These are phyloP conservation scores for Escallonia rubra DNA, from an alignment of 129 eudicot genomes.

Conservation along the genomic window DNA sequence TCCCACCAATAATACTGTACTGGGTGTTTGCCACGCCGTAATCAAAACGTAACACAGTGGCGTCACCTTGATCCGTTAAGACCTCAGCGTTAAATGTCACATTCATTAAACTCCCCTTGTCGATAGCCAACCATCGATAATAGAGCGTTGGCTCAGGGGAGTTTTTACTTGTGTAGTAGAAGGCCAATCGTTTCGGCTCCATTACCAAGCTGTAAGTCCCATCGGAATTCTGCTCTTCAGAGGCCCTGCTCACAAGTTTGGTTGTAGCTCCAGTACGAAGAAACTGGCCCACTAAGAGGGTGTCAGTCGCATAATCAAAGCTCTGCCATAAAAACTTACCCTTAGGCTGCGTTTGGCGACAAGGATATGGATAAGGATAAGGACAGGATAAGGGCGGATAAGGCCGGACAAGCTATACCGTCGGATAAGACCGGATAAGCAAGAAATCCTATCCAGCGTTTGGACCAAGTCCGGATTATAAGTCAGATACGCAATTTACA, in stretches of 20 bases:
- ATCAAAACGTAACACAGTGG: not conserved
- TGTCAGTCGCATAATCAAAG: slow-evolving; percentile 53
- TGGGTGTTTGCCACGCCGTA: not conserved
- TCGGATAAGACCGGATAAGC: too few relatives aligned
- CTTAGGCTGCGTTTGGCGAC: too few relatives aligned
- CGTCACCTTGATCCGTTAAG: slow-evolving; percentile 4
- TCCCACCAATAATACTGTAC: not conserved
- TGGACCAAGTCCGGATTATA: too few relatives aligned
- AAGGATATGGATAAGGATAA: too few relatives aligned
- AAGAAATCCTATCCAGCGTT: too few relatives aligned
- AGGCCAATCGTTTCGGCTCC: slow-evolving; percentile 32
- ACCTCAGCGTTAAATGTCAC: slow-evolving; percentile 7
- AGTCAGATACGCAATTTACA: too few relatives aligned
- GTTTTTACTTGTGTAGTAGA: slow-evolving; percentile 32
- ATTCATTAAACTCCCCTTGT: slow-evolving; percentile 20
- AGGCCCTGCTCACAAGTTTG: slow-evolving; percentile 47
- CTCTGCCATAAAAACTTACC: slow-evolving; percentile 58
- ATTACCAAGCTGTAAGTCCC: slow-evolving; percentile 49
- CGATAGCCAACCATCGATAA: slow-evolving; percentile 24
- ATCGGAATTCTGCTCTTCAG: slow-evolving; percentile 12
- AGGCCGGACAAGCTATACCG: too few relatives aligned
- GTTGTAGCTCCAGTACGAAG: slow-evolving; percentile 24
- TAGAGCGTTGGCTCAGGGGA: slow-evolving; percentile 32
- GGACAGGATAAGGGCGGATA: too few relatives aligned
- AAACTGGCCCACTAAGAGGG: slow-evolving; percentile 52